These are phyloP conservation scores for Coniella lustricola DNA, from an alignment of 2,329 filamentous ascomycete genomes.

Conservation along the genomic window DNA sequence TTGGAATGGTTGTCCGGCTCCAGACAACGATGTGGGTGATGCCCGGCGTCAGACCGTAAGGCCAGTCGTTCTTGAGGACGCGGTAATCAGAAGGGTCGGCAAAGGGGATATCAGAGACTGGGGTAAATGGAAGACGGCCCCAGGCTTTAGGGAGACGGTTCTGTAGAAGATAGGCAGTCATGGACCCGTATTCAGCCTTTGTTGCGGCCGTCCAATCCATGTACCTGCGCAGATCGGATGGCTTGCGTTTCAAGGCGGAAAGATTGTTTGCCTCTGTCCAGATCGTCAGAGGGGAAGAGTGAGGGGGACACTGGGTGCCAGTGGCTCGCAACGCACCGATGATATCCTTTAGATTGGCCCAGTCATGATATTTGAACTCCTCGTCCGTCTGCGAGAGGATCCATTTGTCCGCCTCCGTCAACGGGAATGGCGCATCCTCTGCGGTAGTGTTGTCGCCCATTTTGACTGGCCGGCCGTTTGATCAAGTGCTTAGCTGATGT, in stretches of 20 bases:
- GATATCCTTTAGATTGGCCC: constrained; percentile 64
- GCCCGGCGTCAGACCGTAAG: constrained; percentile 64
- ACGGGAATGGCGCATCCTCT: constrained; percentile 47
- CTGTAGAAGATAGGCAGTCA: constrained; percentile 69
- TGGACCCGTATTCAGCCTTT: constrained; percentile 67
- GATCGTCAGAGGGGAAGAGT: constrained; percentile 3
- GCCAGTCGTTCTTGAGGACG: constrained; percentile 87
- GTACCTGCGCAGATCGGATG: constrained; percentile 74
- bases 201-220: constrained; percentile 67
- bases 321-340: constrained; percentile 42
- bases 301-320: not conserved
- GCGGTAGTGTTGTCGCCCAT: constrained; percentile 33
- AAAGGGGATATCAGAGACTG: constrained; percentile 44
- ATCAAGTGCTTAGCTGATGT: not conserved
- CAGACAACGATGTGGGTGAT: constrained; percentile 85
- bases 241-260: constrained; percentile 68
- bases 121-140: constrained; percentile 52
- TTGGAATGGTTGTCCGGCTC: constrained; percentile 75
- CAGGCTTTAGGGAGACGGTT: constrained; percentile 63
- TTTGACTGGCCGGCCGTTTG: not conserved
- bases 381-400: constrained; percentile 59
- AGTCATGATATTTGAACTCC: constrained; percentile 63
- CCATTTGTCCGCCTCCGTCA: constrained; percentile 52
- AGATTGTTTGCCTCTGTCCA: constrained; percentile 51
- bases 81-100: constrained; percentile 51